phyloP scores from a whole-genome alignment of 2,329 filamentous ascomycete genomes.

The Rhexocercosporidium sp. region DNA sequence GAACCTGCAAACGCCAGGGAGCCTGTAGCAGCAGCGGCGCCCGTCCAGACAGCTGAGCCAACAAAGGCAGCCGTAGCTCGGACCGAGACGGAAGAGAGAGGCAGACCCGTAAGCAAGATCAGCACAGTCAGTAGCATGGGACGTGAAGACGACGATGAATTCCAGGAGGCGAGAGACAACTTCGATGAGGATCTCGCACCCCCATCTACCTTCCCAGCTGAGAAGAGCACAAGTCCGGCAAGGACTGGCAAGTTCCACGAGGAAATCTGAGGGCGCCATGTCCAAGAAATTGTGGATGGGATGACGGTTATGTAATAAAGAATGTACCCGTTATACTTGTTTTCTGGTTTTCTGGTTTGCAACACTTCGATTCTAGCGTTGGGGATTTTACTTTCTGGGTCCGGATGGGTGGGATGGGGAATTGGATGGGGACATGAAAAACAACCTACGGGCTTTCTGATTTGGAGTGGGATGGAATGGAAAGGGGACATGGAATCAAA shows the following conservation, averaged over 20 bases:
- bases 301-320: neutral
- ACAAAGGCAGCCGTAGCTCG: neutral
- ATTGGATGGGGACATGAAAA: neutral
- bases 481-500: neutral
- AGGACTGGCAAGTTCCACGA: constrained; percentile 65
- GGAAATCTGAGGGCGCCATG: constrained; percentile 50
- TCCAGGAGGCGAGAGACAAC: constrained; percentile 54
- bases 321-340: neutral
- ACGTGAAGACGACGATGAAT: constrained; percentile 48
- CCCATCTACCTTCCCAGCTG: constrained; percentile 40
- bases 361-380: constrained; percentile 9
- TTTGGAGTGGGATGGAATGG: neutral
- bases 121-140: constrained; percentile 24
- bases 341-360: too few species aligned
- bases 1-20: constrained; percentile 11
- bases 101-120: constrained; percentile 12
- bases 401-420: neutral
- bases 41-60: neutral
- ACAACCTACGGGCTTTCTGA: neutral
- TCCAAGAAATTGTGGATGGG: neutral
- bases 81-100: constrained; percentile 20
- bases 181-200: constrained; percentile 51
- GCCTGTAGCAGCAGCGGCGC: neutral
- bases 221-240: constrained; percentile 55
- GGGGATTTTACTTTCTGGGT: neutral